phyloP scores from a whole-genome alignment of 495 filamentous ascomycete species.

The Hypoxylon cercidicola region DNA sequence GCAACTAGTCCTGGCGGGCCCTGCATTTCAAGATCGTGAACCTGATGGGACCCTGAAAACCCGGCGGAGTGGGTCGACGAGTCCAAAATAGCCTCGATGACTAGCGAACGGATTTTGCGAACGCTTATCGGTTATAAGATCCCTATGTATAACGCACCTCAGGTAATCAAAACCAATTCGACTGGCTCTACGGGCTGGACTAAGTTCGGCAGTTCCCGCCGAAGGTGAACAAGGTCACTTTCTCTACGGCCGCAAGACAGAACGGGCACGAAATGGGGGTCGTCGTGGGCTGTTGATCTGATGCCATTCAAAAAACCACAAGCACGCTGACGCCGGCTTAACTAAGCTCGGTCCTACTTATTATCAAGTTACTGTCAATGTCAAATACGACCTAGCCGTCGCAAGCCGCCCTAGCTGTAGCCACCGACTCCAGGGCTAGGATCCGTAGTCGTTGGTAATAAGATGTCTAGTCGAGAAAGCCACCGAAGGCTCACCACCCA shows the following conservation, averaged over 20 bases:
- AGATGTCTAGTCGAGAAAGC: conserved; percentile 12
- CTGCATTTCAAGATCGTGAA: conserved; percentile 28
- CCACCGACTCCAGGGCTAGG: neutral
- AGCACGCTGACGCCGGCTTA: conserved; percentile 27
- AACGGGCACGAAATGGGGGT: conserved; percentile 12
- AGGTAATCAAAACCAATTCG: conserved; percentile 32
- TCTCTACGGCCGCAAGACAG: conserved; percentile 14
- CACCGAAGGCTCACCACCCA: conserved; percentile 26
- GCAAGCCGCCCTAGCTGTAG: conserved; percentile 19
- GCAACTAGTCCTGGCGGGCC: conserved; percentile 18
- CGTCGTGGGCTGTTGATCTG: conserved; percentile 19
- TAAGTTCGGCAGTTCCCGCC: conserved; percentile 28
- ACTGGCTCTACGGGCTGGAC: conserved; percentile 17
- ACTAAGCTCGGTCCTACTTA: conserved; percentile 16
- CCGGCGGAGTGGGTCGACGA: conserved; percentile 35
- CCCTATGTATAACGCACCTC: conserved; percentile 15
- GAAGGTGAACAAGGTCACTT: conserved; percentile 2
- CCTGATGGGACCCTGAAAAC: conserved; percentile 35
- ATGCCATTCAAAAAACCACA: conserved; percentile 19
- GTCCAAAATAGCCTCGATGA: conserved; percentile 41
- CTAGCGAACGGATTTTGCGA: conserved; percentile 21
- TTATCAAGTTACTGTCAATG: conserved; percentile 15
- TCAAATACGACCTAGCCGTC: conserved; percentile 6
- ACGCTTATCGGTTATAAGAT: conserved; percentile 19
- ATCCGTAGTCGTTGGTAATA: conserved; percentile 7